These are phyloP conservation scores for Hyparrhenia diplandra DNA, from an alignment of 176 grass and related monocot species.

Conservation along the genomic window DNA sequence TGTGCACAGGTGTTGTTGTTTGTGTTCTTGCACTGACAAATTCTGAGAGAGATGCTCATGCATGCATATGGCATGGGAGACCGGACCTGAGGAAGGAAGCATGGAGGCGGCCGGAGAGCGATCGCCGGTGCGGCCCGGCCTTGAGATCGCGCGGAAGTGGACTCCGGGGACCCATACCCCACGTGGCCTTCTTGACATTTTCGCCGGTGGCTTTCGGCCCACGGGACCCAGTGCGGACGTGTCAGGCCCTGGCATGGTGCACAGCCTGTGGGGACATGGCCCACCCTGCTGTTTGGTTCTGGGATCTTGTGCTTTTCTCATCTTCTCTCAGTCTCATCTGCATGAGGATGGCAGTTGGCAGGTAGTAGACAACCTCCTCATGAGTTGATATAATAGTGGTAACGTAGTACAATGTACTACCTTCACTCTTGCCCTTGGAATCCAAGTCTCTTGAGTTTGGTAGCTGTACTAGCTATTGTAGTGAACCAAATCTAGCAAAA, in stretches of 20 bases:
- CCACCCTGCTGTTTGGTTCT: neutral
- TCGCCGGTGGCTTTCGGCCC: constrained; percentile 11
- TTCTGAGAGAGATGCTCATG: neutral
- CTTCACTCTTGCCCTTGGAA: neutral
- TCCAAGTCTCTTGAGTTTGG: too few relatives aligned
- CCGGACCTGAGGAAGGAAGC: constrained; percentile 1
- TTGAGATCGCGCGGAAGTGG: constrained; percentile 30
- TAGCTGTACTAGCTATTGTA: neutral
- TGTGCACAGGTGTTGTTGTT: constrained; percentile 11
- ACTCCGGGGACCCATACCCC: neutral
- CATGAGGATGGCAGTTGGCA: constrained; percentile 17
- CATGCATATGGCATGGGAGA: neutral
- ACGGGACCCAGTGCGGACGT: constrained; percentile 7
- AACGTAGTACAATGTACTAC: neutral
- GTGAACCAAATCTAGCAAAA: neutral
- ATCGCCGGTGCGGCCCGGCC: constrained; percentile 52
- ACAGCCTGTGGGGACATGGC: constrained; percentile 6
- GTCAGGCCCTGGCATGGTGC: neutral
- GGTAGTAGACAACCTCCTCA: neutral
- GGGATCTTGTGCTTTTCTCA: neutral
- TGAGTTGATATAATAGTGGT: neutral
- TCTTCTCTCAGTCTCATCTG: neutral
- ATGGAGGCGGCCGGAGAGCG: constrained; percentile 16
- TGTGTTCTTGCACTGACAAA: too few relatives aligned
- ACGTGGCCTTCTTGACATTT: constrained; percentile 35